These are phyloP conservation scores for Xanthoceras sorbifolium DNA, from an alignment of 345 rosid species.

Conservation along the genomic window DNA sequence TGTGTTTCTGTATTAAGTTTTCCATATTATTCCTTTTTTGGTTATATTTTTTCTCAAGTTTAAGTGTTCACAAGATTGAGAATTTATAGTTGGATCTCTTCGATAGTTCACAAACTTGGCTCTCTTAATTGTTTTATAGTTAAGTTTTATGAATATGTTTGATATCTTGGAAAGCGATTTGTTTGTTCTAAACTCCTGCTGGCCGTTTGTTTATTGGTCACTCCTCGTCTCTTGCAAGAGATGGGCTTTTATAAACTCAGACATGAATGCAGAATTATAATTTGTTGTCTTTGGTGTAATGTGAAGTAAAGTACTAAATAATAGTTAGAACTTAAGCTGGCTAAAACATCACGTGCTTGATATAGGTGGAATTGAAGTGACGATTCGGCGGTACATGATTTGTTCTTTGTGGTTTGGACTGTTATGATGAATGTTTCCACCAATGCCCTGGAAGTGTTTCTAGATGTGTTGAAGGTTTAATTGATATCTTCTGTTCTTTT, in stretches of 20 bases:
- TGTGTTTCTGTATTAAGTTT: neutral
- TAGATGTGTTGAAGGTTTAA: neutral
- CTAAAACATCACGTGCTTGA: neutral
- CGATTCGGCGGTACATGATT: neutral
- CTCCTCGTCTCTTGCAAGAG: too few relatives aligned
- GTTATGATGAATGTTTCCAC: neutral
- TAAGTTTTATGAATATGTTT: neutral
- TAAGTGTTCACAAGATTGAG: neutral
- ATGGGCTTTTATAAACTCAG: too few relatives aligned
- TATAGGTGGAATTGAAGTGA: neutral
- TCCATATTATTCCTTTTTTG: neutral
- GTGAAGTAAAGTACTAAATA: neutral
- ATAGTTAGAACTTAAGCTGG: neutral
- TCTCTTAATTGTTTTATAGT: neutral
- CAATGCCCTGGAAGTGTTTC: neutral
- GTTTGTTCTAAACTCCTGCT: neutral
- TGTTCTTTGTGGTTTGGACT: too few relatives aligned
- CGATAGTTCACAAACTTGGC: neutral
- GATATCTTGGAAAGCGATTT: neutral
- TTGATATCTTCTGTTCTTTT: constrained; percentile 16
- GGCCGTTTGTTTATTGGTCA: neutral
- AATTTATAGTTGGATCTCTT: neutral
- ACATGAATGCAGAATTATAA: neutral
- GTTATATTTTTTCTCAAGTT: neutral
- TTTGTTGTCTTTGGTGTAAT: neutral